These are phyloP conservation scores for Rhexocercosporidium sp. DNA, from an alignment of 2,329 filamentous ascomycete species.

Conservation along the genomic window DNA sequence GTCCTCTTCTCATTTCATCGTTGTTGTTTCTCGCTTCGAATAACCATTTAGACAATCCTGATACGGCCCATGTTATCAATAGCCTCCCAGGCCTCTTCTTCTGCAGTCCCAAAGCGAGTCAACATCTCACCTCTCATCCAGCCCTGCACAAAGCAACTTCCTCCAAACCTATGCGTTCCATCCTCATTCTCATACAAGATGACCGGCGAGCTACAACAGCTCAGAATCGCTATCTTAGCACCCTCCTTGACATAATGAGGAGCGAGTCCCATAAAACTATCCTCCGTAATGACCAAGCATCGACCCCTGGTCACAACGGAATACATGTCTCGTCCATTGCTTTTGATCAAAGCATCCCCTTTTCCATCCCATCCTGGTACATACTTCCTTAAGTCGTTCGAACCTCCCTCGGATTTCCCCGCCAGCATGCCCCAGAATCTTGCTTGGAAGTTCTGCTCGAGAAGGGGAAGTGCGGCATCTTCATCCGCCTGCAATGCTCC, in stretches of 20 bases:
- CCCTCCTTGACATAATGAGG: conserved; percentile 15
- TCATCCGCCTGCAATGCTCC: background rate
- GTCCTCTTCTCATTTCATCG: too few species aligned
- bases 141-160: conserved; percentile 20
- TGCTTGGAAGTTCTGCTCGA: conserved; percentile 1
- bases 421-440: conserved; percentile 1
- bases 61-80: conserved; percentile 16
- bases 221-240: conserved; percentile 17
- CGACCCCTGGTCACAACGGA: conserved; percentile 15
- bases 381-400: background rate
- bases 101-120: background rate
- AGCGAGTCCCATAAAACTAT: conserved; percentile 18
- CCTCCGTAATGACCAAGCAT: conserved; percentile 19
- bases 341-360: background rate
- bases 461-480: background rate
- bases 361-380: conserved; percentile 1
- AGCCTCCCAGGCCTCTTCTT: conserved; percentile 23
- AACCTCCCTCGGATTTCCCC: background rate
- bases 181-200: conserved; percentile 16
- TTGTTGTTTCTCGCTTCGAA: background rate
- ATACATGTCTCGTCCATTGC: background rate
- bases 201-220: conserved; percentile 16
- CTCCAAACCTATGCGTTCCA: conserved; percentile 11
- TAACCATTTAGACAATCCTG: conserved; percentile 1
- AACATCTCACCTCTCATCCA: conserved; percentile 25